Conservation (phyloP, 179 eudicot species). For the Sideroxylon spinosum region DNA sequence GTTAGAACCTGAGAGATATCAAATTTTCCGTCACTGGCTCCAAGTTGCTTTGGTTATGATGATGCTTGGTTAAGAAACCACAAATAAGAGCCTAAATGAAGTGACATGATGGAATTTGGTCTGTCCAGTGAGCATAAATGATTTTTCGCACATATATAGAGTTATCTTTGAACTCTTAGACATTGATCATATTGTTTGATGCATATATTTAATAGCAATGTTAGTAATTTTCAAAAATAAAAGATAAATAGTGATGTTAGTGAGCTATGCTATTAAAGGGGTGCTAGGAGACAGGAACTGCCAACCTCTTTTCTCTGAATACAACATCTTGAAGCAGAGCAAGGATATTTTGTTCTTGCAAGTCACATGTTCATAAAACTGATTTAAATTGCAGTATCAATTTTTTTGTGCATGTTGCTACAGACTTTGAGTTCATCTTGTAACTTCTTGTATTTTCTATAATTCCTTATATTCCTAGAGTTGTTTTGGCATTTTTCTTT, state of each 20-base stretch:
- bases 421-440: no score
- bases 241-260: not conserved
- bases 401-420: not conserved
- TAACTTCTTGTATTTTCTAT: not conserved
- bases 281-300: not conserved
- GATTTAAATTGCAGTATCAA: not conserved
- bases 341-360: not conserved
- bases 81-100: not conserved
- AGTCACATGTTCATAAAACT: not conserved
- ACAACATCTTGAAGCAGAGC: not conserved
- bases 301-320: not conserved
- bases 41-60: not conserved
- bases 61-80: not conserved
- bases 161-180: not conserved
- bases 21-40: not conserved
- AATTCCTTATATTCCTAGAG: not conserved
- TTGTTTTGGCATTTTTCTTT: not conserved
- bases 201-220: not conserved
- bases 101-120: not conserved
- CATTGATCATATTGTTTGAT: not conserved
- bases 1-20: no score
- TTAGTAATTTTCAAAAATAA: no score
- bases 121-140: not conserved
- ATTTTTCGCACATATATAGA: not conserved
- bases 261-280: no score